Conservation (phyloP, 352 stramenopile species). For the Phytophthora sansomeana region DNA sequence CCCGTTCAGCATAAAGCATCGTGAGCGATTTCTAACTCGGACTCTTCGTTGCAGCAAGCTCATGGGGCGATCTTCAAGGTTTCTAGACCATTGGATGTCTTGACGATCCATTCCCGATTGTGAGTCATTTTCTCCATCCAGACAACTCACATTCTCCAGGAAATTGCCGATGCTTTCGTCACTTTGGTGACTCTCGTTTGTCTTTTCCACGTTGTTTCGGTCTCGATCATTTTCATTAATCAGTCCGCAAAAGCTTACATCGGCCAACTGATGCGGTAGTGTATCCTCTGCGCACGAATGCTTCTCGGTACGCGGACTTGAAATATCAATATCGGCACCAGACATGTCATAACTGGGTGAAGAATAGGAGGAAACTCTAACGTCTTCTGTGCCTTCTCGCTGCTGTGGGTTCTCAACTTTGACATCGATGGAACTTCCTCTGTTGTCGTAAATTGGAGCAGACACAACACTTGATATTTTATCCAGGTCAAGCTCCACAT, state of each 20-base stretch:
- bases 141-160: too few relatives aligned
- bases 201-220: conserved; percentile 4
- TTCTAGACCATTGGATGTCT: conserved; percentile 20
- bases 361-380: not conserved
- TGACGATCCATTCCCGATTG: not conserved
- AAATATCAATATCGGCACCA: not conserved
- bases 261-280: conserved; percentile 4
- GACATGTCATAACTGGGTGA: not conserved
- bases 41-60: conserved; percentile 49
- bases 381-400: not conserved
- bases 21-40: conserved; percentile 53
- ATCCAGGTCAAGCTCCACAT: conserved; percentile 54
- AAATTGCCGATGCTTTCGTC: not conserved
- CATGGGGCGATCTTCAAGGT: conserved; percentile 37
- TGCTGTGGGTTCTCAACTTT: not conserved
- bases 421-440: conserved; percentile 2
- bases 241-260: conserved; percentile 12
- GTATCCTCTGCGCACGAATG: conserved; percentile 1
- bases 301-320: not conserved
- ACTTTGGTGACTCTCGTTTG: conserved; percentile 17
- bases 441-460: conserved; percentile 13
- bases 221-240: conserved; percentile 13
- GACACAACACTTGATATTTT: conserved; percentile 47
- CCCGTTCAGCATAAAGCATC: conserved; percentile 50
- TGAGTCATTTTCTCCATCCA: not conserved